Base-by-base conservation (phyloP, 2,329 filamentous ascomycete genomes). In the Aspergillus japonicus region DNA sequence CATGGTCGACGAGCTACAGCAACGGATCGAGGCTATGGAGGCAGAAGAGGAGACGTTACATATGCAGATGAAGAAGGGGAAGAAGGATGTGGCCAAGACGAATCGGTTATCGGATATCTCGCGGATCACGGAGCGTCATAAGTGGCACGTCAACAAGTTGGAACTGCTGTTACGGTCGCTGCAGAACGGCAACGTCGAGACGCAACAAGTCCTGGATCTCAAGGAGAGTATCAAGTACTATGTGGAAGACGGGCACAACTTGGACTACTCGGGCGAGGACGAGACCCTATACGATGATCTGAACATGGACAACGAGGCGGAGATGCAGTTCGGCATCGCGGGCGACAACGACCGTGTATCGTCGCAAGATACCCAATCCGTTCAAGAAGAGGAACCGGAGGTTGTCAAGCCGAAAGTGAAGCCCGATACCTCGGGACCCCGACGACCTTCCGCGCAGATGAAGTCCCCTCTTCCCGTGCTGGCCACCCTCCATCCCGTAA, bases 211-310 rank as follows among this genome's bases (percentile, higher is more conserved):
- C 67, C 89, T 87, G 64, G 91, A 95, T 2, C 81, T 98, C 56
- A 91, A 97, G 75, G 94, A 98, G 68, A 89, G 87, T 74, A 98
- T 99, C 75, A 89, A 89, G 69, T 97, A 97, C 78, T 99, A 98
- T 74, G 92, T 98, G 52, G 88, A 93, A 57, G 92, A 95, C 73
- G 92, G 92, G 67, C 87, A 89, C 78, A 92, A 91, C 66, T 85
- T 91, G 50, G 94, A 98, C 73, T 98, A 92, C 77, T 89, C 92
- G 76, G 77, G 78, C 1, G 93, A 97, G 70, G 93, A 98, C 73
- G 95, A 99, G 70, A 89, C 87, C 64, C 89, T 99, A 77, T 99
- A 98, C 80, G 92, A 99, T 73, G 94, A 97, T 57, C 84, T 98
- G 58, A 90, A 93, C 69, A 85, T 99, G 48, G 89, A 96, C 62